Evolutionary conservation across 176 grass and related monocot genomes (phyloP).

Genomic region (Carex littledalei): DNA sequence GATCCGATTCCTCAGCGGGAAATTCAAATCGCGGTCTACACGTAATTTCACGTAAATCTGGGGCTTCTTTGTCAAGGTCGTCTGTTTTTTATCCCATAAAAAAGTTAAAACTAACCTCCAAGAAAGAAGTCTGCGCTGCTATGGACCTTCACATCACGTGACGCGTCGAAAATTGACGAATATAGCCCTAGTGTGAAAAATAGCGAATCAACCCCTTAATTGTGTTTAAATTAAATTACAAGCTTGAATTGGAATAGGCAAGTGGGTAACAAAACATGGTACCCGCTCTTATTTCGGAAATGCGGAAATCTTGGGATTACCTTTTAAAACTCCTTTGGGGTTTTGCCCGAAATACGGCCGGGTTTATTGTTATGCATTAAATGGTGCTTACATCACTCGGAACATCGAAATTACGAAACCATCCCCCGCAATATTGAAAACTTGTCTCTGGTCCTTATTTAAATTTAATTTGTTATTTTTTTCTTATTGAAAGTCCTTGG

Average conservation of each 20-base stretch:
- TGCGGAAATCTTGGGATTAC: not conserved
- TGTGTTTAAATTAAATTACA: not conserved
- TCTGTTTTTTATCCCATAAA: not conserved
- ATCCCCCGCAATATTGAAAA: not conserved
- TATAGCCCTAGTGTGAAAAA: not conserved
- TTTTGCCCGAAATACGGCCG: slow-evolving; percentile 3
- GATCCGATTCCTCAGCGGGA: slow-evolving; percentile 28
- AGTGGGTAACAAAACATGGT: too few relatives aligned
- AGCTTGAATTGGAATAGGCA: not conserved
- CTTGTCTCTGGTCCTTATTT: not conserved
- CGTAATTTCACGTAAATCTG: slow-evolving; percentile 10
- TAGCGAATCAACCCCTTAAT: not conserved
- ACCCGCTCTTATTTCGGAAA: not conserved
- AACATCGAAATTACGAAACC: not conserved
- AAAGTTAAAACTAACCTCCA: not conserved
- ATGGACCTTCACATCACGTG: not conserved
- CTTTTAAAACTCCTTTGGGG: not conserved
- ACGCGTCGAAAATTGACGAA: not conserved
- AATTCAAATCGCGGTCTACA: slow-evolving; percentile 11
- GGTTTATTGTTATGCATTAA: slow-evolving; percentile 14
- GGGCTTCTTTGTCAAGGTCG: not conserved
- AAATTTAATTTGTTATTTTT: too few relatives aligned
- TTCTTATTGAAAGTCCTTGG: too few relatives aligned
- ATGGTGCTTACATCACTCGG: not conserved
- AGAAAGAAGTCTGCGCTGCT: slow-evolving; percentile 4